Evolutionary conservation across 257 asterid genomes (phyloP), one percentile per base, ranked within the genome.

Genomic region (Gynochthodes officinalis): DNA sequence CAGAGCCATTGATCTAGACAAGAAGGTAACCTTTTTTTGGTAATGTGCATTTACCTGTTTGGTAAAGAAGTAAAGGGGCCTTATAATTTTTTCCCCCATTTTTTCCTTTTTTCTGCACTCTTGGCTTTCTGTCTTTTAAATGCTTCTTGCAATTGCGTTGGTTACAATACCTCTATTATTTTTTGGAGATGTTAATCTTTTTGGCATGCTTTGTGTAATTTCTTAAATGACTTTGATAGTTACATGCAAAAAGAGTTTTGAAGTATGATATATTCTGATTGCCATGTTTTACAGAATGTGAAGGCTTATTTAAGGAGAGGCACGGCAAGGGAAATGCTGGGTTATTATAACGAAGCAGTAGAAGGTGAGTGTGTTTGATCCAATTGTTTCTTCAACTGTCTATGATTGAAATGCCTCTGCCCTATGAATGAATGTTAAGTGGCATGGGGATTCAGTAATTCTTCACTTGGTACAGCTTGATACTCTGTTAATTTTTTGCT

Each of bases 221-320:
- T 12, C 63, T 32, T 69, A 21, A 27, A 23, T n/a, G 23, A 40
- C 9, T 23, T 12, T 39, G 65, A 30, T 53, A n/a, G 54, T 70
- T 37, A 54, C 52, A 10, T 15, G 2, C 27, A 40, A 7, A 37
- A 33, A 14, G 7, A 27, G 21, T 57, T 64, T 28, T 15, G 5
- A 40, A 55, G 63, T 48, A 18, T 66, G 37, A 66, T 30, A 9
- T 60, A 2, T 63, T 39, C 44, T 73, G 72, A 5, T 32, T 32
- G 50, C 43, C 27, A 23, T 46, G 44, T 25, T 52, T 9, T 83
- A 76, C 96, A 94, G 99, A 94, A 84, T 82, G 90, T 94, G 44
- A 94, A 94, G 82, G 91, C 99, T 8, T 86, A 85, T 78, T 78
- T 93, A 68, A 86, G 98, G 70, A 89, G 98, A 83, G 98, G 95